Base-by-base conservation (phyloP, 1,284 basidiomycete species). In the Ceratobasidium papillatum region DNA sequence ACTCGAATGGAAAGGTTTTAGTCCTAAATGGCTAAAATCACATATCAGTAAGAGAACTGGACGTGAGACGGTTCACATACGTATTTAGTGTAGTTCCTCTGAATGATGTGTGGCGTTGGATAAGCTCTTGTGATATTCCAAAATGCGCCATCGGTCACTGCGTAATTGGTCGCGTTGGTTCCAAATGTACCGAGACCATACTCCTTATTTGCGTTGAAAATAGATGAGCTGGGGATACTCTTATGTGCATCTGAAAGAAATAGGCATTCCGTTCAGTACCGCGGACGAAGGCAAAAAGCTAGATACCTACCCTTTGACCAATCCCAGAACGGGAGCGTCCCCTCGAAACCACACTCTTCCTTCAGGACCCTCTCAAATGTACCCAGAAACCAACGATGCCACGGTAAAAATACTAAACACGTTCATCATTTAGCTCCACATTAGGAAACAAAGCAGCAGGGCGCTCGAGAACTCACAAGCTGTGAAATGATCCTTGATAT, bases 241-340 rank as follows among this genome's bases (percentile, higher is more conserved):
- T 49, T 68, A 5, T 61, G 14, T 12, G 54, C 41, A 51, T 74
- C 75, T 74, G 27, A 3, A 22, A 43, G 45, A 19, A 5, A 0
- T 22, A 34, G 3, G 27, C 32, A n/a, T n/a, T n/a, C n/a, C 12
- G 19, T 34, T 54, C 19, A 41, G 32, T n/a, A 58, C 22, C 12
- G 45, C 19, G 19, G 11, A 8, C 27, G 7, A 14, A 3, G 7
- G 19, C 27, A 17, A 4, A n/a, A 25, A 12, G 25, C 36, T 22
- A 8, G 30, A 47, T 11, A 34, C 58, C 12, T 41, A 72, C 72
- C 75, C 11, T 34, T 25, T 11, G 75, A 59, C 75, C 75, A 76
- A 34, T 76, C 66, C 75, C 75, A 76, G 32, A 41, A 76, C 9
- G 75, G 75, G 3, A 76, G 19, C n/a, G 49, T 30, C 0, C 75